These are phyloP conservation scores for Pseudoscleropodium purum DNA, from an alignment of 225 moss, liverwort and hornwort genomes.

Conservation along the genomic window DNA sequence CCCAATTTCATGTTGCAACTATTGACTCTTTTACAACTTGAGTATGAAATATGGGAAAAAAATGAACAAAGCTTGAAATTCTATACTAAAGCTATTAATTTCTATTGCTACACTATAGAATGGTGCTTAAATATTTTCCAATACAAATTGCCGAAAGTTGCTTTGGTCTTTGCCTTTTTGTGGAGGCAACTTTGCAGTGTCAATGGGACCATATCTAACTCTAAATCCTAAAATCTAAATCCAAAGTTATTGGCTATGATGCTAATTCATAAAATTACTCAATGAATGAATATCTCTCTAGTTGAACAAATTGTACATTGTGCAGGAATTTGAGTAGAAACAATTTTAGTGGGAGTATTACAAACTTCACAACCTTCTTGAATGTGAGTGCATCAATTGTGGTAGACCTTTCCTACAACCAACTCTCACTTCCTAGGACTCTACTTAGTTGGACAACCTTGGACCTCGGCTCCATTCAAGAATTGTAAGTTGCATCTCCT, in stretches of 20 bases:
- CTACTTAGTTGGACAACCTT: not conserved
- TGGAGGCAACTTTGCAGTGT: not conserved
- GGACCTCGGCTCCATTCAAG: not conserved
- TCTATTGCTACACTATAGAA: too few relatives aligned
- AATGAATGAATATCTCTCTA: not conserved
- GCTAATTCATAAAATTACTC: rapidly evolving
- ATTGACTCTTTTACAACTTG: too few relatives aligned
- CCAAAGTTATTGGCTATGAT: not conserved
- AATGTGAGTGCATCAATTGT: not conserved
- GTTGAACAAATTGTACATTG: not conserved
- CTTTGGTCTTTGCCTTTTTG: not conserved
- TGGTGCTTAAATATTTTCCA: not conserved
- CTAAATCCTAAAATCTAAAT: not conserved
- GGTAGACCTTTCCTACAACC: not conserved
- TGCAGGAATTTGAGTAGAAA: not conserved
- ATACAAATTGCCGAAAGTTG: rapidly evolving
- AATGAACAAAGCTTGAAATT: too few relatives aligned
- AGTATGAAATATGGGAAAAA: too few relatives aligned
- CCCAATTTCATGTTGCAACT: too few relatives aligned
- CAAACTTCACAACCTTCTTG: not conserved
- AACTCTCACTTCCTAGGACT: not conserved
- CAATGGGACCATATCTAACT: rapidly evolving
- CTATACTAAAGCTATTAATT: too few relatives aligned
- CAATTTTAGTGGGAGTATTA: not conserved
- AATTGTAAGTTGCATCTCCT: not conserved